These are phyloP conservation scores for Russula sp. DNA, from an alignment of 768 basidiomycete species.

Conservation along the genomic window DNA sequence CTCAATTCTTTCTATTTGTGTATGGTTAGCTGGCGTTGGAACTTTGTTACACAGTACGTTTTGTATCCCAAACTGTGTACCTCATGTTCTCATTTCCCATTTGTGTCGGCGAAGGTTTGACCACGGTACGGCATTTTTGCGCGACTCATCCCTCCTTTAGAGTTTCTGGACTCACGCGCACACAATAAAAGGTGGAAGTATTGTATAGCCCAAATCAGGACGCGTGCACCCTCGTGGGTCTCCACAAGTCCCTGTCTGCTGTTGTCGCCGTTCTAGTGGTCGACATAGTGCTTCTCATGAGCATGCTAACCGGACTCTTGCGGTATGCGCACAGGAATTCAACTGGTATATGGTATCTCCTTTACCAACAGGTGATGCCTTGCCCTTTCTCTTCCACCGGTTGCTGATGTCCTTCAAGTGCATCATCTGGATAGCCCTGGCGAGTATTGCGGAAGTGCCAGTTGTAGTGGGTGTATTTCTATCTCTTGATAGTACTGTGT, in stretches of 20 bases:
- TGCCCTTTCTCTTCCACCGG: neutral
- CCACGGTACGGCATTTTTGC: neutral
- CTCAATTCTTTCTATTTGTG: neutral
- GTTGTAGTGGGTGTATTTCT: neutral
- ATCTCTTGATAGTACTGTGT: neutral
- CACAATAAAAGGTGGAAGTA: neutral
- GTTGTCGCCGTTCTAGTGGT: neutral
- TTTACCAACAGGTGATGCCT: slow-evolving; percentile 7
- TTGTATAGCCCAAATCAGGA: neutral
- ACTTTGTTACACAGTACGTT: neutral
- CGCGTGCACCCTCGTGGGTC: neutral
- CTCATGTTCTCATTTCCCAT: neutral
- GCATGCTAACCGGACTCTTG: neutral
- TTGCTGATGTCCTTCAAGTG: neutral
- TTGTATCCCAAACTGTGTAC: neutral
- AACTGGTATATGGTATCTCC: neutral
- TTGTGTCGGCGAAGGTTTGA: neutral
- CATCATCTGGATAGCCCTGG: neutral
- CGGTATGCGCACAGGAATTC: neutral
- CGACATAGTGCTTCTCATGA: neutral
- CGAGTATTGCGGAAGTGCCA: neutral
- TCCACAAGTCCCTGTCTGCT: neutral
- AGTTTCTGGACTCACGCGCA: neutral
- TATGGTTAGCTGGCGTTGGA: neutral
- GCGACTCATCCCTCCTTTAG: neutral